phyloP scores from a whole-genome alignment of 1,284 basidiomycete species.

The Cystobasidium pallidum region DNA sequence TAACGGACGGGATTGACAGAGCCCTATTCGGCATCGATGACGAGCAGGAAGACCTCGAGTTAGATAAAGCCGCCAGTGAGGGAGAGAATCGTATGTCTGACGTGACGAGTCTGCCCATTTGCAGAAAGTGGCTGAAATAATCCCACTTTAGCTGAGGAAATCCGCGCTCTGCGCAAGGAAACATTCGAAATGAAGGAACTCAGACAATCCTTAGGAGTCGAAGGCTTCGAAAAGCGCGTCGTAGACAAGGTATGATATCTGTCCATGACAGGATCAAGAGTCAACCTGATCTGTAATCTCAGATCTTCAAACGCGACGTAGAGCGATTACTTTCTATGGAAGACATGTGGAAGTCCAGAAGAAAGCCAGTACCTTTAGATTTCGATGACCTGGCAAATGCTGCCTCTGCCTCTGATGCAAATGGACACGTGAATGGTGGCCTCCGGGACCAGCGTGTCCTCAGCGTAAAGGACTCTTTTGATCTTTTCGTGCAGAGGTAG shows the following conservation, averaged over 20 bases:
- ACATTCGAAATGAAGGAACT: conserved; percentile 83
- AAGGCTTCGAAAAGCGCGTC: conserved; percentile 68
- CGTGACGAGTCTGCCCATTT: conserved; percentile 20
- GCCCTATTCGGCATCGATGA: conserved; percentile 87
- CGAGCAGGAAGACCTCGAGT: conserved; percentile 73
- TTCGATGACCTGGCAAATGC: conserved; percentile 69
- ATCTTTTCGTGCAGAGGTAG: conserved; percentile 79
- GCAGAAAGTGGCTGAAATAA: too few relatives aligned
- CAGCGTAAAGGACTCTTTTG: conserved; percentile 74
- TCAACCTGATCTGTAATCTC: neutral
- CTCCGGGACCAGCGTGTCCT: conserved; percentile 80
- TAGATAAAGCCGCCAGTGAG: conserved; percentile 81
- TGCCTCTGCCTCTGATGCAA: conserved; percentile 47
- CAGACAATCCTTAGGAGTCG: conserved; percentile 60
- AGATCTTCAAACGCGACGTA: conserved; percentile 90
- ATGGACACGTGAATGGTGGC: conserved; percentile 53
- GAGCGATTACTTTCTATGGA: conserved; percentile 86
- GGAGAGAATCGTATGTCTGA: conserved; percentile 74
- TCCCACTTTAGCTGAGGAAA: conserved; percentile 72
- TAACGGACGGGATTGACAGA: conserved; percentile 58
- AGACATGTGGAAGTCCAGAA: conserved; percentile 95
- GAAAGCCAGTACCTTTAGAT: conserved; percentile 80
- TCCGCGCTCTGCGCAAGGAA: conserved; percentile 84
- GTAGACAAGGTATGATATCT: conserved; percentile 75
- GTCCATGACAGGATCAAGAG: neutral